Percentiles rank a stretch among this genome's conserved stretches.
phyloP scores from a whole-genome alignment of 768 basidiomycete species.

The Boletales sp. region DNA sequence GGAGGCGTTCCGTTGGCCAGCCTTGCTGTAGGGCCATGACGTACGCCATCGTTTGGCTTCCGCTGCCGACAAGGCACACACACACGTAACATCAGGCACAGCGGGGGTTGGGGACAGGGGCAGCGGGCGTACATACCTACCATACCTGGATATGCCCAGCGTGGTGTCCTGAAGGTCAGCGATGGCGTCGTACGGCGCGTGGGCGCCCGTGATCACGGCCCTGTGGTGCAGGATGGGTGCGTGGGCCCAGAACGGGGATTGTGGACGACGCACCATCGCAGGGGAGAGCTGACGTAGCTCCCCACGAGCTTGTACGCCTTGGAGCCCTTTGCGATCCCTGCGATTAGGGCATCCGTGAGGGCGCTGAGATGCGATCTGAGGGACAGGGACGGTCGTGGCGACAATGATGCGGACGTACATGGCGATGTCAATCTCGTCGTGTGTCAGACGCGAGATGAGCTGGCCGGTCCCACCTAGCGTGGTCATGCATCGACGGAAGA shows the following conservation, averaged over 20 bases:
- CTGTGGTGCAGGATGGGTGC: constrained; percentile 33
- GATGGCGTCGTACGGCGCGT: constrained; percentile 66
- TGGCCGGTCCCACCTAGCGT: constrained; percentile 79
- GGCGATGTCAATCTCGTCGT: constrained; percentile 77
- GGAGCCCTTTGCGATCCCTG: constrained; percentile 85
- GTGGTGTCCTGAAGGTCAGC: constrained; percentile 74
- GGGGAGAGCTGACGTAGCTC: constrained; percentile 83
- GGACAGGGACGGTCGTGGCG: background rate
- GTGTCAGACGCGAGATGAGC: constrained; percentile 68
- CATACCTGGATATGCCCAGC: constrained; percentile 84
- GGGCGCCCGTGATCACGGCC: constrained; percentile 86
- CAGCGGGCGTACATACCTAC: constrained; percentile 55
- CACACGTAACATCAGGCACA: background rate
- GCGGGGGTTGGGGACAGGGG: background rate
- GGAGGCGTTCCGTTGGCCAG: constrained; percentile 63
- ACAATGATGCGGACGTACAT: constrained; percentile 46
- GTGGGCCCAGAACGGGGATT: no score
- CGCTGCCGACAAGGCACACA: constrained; percentile 44
- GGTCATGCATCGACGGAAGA: constrained; percentile 9
- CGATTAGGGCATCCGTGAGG: constrained; percentile 86
- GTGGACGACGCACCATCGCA: constrained; percentile 64
- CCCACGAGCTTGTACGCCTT: constrained; percentile 88
- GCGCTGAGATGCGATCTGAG: constrained; percentile 41
- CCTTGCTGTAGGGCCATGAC: constrained; percentile 89
- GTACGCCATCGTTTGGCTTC: constrained; percentile 93